Evolutionary conservation across 768 basidiomycete species (phyloP).

Genomic region (Kwoniella dendrophila): DNA sequence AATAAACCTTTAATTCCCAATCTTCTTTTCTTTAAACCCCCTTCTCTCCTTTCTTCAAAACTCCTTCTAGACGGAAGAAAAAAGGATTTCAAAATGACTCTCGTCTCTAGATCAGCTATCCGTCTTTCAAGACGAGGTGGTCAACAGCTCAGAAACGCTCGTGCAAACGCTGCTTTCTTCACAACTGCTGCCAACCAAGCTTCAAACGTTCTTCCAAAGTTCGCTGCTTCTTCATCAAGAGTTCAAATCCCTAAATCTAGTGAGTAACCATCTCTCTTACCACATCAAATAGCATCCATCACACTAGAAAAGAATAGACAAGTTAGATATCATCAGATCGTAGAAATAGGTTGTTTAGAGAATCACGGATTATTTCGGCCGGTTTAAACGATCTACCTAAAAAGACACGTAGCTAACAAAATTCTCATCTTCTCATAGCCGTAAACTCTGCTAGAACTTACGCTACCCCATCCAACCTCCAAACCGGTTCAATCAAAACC

Average conservation of each 20-base stretch:
- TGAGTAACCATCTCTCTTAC: conserved; percentile 22
- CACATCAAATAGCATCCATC: background rate
- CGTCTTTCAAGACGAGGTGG: conserved; percentile 54
- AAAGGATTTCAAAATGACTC: conserved; percentile 44
- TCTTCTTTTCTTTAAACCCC: conserved; percentile 7
- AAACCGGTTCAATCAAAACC: conserved; percentile 84
- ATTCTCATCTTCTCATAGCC: conserved; percentile 5
- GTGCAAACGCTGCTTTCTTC: conserved; percentile 54
- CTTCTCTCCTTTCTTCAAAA: conserved; percentile 14
- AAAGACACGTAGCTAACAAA: conserved; percentile 8
- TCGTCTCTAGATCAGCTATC: conserved; percentile 54
- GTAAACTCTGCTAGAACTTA: conserved; percentile 66
- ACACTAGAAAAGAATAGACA: background rate
- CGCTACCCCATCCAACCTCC: conserved; percentile 81
- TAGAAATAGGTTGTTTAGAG: background rate
- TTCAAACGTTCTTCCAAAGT: conserved; percentile 39
- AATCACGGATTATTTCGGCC: conserved; percentile 16
- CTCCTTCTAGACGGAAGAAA: conserved; percentile 16
- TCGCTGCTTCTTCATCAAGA: conserved; percentile 33
- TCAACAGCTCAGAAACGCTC: conserved; percentile 45
- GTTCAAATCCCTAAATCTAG: conserved; percentile 35
- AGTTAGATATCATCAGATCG: background rate
- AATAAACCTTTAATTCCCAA: conserved; percentile 3
- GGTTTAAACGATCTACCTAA: background rate
- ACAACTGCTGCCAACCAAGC: conserved; percentile 51